Conservation (phyloP, 257 asterid genomes). For the Cordia subcordata region DNA sequence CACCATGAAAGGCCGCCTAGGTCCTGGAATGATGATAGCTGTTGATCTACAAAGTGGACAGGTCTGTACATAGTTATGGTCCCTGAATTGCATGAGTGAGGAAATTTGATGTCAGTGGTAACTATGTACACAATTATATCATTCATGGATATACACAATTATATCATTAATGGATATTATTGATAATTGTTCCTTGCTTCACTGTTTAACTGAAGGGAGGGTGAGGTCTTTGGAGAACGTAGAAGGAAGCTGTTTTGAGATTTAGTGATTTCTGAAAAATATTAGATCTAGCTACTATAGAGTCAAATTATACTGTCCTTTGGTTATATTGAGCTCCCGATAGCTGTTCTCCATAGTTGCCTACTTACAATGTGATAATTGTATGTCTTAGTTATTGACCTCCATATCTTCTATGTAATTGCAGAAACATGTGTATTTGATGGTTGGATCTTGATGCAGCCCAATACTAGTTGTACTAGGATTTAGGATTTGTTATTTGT, state of each 20-base stretch:
- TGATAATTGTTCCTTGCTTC: not conserved
- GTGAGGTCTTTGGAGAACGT: no score
- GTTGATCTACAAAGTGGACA: constrained; percentile 85
- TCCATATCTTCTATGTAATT: not conserved
- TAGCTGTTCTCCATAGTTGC: not conserved
- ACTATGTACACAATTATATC: not conserved
- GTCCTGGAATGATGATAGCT: constrained; percentile 99
- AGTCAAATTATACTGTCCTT: no score
- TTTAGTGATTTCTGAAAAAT: no score
- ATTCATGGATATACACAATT: not conserved
- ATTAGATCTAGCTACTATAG: not conserved
- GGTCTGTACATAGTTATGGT: constrained; percentile 42
- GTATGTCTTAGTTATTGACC: not conserved
- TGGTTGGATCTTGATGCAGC: no score
- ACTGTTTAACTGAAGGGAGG: no score
- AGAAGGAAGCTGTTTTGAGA: no score
- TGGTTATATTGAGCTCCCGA: not conserved
- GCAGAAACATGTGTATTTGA: not conserved
- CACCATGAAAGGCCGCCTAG: constrained; percentile 93
- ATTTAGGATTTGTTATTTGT: no score
- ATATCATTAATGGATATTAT: constrained; percentile 3
- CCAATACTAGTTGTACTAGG: no score
- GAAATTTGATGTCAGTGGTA: not conserved
- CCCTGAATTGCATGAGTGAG: not conserved
- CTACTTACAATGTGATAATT: no score